Base-by-base conservation (phyloP, 164 flowering plant species). In the Macadamia tetraphylla region DNA sequence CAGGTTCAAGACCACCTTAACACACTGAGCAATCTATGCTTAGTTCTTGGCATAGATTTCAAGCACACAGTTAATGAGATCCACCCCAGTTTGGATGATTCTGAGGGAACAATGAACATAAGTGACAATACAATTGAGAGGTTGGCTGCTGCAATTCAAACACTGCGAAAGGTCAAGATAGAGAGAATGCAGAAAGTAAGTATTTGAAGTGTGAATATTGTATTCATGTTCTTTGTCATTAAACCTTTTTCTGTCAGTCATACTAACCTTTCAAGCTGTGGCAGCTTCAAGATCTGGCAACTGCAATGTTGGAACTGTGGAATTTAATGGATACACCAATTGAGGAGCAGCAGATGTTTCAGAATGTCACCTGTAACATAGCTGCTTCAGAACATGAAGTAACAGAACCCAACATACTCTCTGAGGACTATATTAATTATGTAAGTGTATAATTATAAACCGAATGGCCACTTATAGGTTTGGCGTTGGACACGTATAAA, bases 311-410 rank as follows among this genome's bases (percentile, higher is more conserved):
- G 79, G 92, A 91, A 82, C 79, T 91, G 1, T 91, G 97, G 97
- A 84, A 81, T 77, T 72, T 92, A 78, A 85, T 93, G 95, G 96
- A 93, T 74, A 90, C 90, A 64, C 92, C 97, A 14, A 40, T 70
- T 32, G 92, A 85, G 65, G 96, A 92, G 81, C 98, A 85, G 65
- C 85, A 77, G 55, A 74, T 73, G 70, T 89, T 90, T 81, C 93
- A 90, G 67, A 81, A 84, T 67, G 82, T 90, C 48, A 90, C 90
- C 55, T 65, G 85, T 49, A 84, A 89, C 6, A 79, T 88, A 23
- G 90, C 87, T 71, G 92, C 91, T 65, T 81, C 86, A 31, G 93
- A 83, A 75, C 59, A 76, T 60, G 94, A 92, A 78, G 77, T 90
- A 60, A 88, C 78, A 12, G 87, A 86, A 67, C 84, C 95, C 3